phyloP scores from a whole-genome alignment of 305 asterid species.

The Euphrasia arctica region DNA sequence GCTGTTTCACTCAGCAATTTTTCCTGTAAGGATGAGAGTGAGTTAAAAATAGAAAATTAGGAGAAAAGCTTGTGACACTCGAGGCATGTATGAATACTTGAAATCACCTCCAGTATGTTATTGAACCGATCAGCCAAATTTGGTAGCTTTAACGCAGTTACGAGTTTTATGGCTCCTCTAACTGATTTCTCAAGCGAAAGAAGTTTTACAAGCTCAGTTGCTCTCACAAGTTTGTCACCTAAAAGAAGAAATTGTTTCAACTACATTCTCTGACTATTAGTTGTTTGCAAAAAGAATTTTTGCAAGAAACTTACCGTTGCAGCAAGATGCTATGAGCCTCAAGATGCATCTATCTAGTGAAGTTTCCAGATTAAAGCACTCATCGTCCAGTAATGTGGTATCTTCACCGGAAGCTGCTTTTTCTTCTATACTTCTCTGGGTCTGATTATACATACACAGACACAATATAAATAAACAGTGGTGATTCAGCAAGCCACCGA shows the following conservation, averaged over 20 bases:
- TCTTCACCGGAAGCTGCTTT: slow-evolving; percentile 57
- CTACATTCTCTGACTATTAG: background rate
- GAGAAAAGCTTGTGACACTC: background rate
- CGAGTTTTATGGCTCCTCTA: slow-evolving; percentile 93
- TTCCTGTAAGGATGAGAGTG: slow-evolving; percentile 47
- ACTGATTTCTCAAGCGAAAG: slow-evolving; percentile 81
- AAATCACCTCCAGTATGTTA: slow-evolving; percentile 73
- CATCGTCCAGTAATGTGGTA: slow-evolving; percentile 68
- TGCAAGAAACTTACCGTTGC: slow-evolving; percentile 53
- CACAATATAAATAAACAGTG: background rate
- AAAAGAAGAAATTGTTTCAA: background rate
- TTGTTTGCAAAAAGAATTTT: background rate
- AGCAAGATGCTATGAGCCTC: slow-evolving; percentile 94
- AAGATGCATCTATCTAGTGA: slow-evolving; percentile 89
- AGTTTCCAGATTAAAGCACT: slow-evolving; percentile 75
- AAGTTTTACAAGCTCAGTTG: slow-evolving; percentile 89
- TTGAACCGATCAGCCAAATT: slow-evolving; percentile 93
- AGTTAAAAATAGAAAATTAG: slow-evolving; percentile 14
- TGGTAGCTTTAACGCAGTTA: slow-evolving; percentile 89
- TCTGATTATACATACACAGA: slow-evolving; percentile 35
- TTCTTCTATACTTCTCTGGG: slow-evolving; percentile 73
- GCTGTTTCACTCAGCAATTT: slow-evolving; percentile 51
- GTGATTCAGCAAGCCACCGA: slow-evolving; percentile 13
- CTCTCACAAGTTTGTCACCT: slow-evolving; percentile 97
- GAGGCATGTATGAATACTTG: background rate